Evolutionary conservation across 306 rosid species (phyloP).

Genomic region (Arachis stenosperma): DNA sequence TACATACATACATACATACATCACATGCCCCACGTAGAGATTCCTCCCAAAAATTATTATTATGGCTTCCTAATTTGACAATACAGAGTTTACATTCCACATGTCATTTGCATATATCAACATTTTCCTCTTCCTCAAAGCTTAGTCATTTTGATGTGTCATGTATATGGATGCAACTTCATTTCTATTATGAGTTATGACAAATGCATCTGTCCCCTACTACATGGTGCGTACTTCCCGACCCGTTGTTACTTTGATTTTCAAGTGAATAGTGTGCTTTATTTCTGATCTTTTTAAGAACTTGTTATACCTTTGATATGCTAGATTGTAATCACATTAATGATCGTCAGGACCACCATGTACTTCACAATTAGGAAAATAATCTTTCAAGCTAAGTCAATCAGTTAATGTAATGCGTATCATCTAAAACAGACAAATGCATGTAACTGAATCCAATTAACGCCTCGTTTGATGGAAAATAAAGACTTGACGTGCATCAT

Average conservation of each 20-base stretch:
- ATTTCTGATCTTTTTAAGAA: not conserved
- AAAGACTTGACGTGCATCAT: too few species aligned
- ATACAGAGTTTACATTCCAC: conserved; percentile 28
- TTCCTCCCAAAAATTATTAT: conserved; percentile 45
- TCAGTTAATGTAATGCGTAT: too few species aligned
- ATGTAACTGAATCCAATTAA: too few species aligned
- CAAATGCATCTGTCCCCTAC: not conserved
- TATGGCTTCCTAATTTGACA: conserved; percentile 37
- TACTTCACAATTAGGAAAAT: too few species aligned
- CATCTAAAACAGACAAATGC: too few species aligned
- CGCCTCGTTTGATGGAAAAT: too few species aligned
- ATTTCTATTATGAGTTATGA: not conserved
- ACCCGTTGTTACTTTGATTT: not conserved
- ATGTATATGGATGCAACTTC: not conserved
- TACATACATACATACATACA: conserved; percentile 60
- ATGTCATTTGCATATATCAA: conserved; percentile 31
- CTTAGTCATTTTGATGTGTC: too few species aligned
- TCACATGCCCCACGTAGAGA: conserved; percentile 52
- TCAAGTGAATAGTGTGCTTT: not conserved
- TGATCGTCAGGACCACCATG: too few species aligned
- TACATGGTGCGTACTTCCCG: conserved; percentile 7
- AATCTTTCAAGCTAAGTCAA: too few species aligned
- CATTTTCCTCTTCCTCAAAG: conserved; percentile 19
- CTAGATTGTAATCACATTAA: too few species aligned
- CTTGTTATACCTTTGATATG: too few species aligned